Evolutionary conservation across 129 eudicot species (phyloP).

Genomic region (Dittrichia graveolens): DNA sequence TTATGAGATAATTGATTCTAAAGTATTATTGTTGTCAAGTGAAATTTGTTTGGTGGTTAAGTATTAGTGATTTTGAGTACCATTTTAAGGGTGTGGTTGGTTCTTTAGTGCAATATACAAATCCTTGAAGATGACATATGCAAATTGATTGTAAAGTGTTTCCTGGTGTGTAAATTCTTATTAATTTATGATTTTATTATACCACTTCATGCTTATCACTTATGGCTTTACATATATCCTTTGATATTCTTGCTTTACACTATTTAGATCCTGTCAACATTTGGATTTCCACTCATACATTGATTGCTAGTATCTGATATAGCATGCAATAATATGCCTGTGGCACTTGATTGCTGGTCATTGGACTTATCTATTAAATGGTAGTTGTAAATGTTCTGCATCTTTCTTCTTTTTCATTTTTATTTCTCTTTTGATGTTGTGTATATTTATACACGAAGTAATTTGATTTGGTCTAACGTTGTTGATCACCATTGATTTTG

Average conservation of each 20-base stretch:
- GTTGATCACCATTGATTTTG: conserved; percentile 14
- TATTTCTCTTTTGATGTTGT: neutral
- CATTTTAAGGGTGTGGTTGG: conserved; percentile 9
- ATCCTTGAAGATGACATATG: neutral
- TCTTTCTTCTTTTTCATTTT: neutral
- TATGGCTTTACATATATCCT: neutral
- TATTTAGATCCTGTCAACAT: neutral
- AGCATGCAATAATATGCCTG: neutral
- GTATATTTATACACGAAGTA: neutral
- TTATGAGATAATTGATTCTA: neutral
- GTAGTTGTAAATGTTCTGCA: neutral
- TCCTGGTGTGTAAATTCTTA: neutral
- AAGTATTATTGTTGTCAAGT: neutral
- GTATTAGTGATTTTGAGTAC: neutral
- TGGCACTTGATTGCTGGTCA: neutral
- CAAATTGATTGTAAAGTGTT: neutral
- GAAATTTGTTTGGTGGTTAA: neutral
- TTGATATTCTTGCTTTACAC: neutral
- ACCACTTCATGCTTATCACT: too few species aligned
- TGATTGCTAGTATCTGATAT: neutral
- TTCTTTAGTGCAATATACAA: neutral
- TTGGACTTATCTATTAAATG: too few species aligned
- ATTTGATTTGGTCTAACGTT: neutral
- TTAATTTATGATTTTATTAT: neutral
- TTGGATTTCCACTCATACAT: neutral